Percentiles rank a stretch among this genome's conserved stretches.
phyloP scores from a whole-genome alignment of 805 yeast species.

The Sugiyamaella qingdaonensis region DNA sequence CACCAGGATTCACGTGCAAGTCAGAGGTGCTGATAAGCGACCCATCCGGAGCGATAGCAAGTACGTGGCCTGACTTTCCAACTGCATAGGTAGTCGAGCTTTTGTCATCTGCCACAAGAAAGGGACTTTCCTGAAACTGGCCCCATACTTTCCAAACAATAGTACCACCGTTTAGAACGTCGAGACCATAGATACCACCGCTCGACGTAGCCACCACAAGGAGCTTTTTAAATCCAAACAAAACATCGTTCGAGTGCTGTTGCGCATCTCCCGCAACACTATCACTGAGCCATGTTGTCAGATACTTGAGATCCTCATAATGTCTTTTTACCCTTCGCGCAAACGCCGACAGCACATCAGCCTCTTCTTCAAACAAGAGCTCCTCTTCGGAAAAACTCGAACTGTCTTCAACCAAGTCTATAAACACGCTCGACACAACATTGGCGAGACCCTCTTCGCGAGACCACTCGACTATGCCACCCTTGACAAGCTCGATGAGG shows the following conservation, averaged over 20 bases:
- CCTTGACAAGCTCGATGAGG: not conserved
- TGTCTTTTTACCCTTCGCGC: slow-evolving; percentile 28
- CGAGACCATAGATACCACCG: slow-evolving; percentile 31
- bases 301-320: slow-evolving; percentile 19
- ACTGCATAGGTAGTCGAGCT: slow-evolving; percentile 5
- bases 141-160: slow-evolving; percentile 25
- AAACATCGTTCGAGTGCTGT: slow-evolving; percentile 15
- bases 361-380: slow-evolving; percentile 27
- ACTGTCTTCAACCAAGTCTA: slow-evolving; percentile 25
- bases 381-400: slow-evolving; percentile 26
- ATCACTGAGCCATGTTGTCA: slow-evolving; percentile 1
- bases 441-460: slow-evolving; percentile 31
- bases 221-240: slow-evolving; percentile 34
- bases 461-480: slow-evolving; percentile 18
- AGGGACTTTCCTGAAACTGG: not conserved
- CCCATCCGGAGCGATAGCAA: slow-evolving; percentile 20
- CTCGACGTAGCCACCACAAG: slow-evolving; percentile 28
- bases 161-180: slow-evolving; percentile 24
- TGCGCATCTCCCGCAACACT: not conserved
- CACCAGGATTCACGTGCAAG: not conserved
- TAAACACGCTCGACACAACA: slow-evolving; percentile 23
- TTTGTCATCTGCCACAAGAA: not conserved
- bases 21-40: not conserved
- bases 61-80: slow-evolving; percentile 14
- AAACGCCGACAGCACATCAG: slow-evolving; percentile 26